phyloP scores from a whole-genome alignment of 2,329 filamentous ascomycete species.

The Lachnellula arida region DNA sequence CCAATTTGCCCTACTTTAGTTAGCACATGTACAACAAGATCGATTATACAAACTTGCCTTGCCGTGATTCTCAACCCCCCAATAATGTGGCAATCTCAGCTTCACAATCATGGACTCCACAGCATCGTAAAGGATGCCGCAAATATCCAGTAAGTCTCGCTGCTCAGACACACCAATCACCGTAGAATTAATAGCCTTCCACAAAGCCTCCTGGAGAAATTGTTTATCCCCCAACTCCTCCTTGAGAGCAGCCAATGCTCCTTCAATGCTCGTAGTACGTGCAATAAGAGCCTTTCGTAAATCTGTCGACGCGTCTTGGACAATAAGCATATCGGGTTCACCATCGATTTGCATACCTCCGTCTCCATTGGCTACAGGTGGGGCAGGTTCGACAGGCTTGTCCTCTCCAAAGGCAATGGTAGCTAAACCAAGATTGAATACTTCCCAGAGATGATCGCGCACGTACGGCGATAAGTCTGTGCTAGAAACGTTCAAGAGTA shows the following conservation, averaged over 20 bases:
- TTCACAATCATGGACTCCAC: conserved; percentile 43
- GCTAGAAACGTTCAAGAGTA: conserved; percentile 54
- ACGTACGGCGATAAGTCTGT: conserved; percentile 61
- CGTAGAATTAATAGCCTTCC: conserved; percentile 46
- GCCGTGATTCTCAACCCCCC: conserved; percentile 37
- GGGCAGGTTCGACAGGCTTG: conserved; percentile 25
- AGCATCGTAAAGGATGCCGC: conserved; percentile 46
- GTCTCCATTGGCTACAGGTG: conserved; percentile 10
- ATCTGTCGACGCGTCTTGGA: conserved; percentile 41
- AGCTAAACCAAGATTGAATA: conserved; percentile 55
- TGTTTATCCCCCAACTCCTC: conserved; percentile 42
- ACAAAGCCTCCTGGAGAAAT: conserved; percentile 42
- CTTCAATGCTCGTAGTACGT: conserved; percentile 44
- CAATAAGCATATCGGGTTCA: conserved; percentile 38
- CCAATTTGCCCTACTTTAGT: conserved; percentile 25
- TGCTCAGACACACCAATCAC: conserved; percentile 45
- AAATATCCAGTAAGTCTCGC: conserved; percentile 47
- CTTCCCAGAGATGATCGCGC: conserved; percentile 54
- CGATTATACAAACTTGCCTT: conserved; percentile 29
- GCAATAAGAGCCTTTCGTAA: conserved; percentile 44
- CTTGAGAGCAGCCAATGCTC: conserved; percentile 44
- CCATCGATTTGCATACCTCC: conserved; percentile 18
- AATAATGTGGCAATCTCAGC: conserved; percentile 44
- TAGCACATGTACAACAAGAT: background rate
- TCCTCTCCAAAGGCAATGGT: conserved; percentile 60